phyloP scores from a whole-genome alignment of 345 rosid genomes.

The Syzygium grande region DNA sequence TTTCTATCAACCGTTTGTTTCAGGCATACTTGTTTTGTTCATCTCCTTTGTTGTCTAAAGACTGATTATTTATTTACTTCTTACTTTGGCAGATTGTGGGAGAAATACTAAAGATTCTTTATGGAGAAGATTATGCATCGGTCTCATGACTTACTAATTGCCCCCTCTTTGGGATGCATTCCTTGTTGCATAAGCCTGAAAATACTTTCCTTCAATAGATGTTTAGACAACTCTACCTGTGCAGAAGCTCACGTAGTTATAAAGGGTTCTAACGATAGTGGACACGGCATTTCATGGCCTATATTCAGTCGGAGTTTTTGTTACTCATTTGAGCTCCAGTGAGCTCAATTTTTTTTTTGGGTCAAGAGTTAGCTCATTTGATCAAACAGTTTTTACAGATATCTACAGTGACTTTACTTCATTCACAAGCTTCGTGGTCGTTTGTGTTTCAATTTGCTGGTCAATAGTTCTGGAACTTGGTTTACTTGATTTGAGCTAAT shows the following conservation, averaged over 20 bases:
- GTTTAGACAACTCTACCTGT: background rate
- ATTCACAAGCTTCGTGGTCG: background rate
- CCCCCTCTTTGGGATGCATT: background rate
- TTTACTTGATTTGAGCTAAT: background rate
- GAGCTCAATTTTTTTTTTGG: too few relatives aligned
- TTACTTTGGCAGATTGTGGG: slow-evolving; percentile 44
- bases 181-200: background rate
- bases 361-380: background rate
- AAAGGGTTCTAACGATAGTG: background rate
- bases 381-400: background rate
- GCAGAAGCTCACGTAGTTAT: background rate
- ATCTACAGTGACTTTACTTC: background rate
- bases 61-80: background rate
- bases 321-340: background rate
- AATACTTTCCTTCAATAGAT: background rate
- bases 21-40: background rate
- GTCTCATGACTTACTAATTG: slow-evolving; percentile 65
- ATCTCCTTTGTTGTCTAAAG: background rate
- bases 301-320: background rate
- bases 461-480: background rate
- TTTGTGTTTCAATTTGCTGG: background rate
- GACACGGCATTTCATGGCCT: background rate
- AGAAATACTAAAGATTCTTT: slow-evolving; percentile 38
- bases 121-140: slow-evolving; percentile 47
- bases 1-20: background rate